Evolutionary conservation across 805 yeast genomes (phyloP), one percentile per base, ranked within the genome.

Genomic region (Geotrichum ghanense): DNA sequence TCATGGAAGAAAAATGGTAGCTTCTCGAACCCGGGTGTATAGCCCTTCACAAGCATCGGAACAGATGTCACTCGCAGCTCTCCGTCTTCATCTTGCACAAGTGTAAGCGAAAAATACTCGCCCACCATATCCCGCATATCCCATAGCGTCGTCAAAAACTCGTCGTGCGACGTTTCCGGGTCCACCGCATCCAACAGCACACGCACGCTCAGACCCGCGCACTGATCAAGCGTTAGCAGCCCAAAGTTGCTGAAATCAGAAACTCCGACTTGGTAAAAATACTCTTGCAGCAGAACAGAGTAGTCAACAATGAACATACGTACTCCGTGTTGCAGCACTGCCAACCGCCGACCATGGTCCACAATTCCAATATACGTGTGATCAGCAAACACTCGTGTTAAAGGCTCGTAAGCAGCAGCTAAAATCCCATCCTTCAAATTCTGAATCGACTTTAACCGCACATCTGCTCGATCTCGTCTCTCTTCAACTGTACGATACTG

Each of bases 191-290:
- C 22, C 21, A 61, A 21, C 41, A 61, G 16, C n/a, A 54, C 48
- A 5, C 12, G 2, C 2, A 2, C 43, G 17, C 24, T 26, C 47
- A 9, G 41, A 10, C 3, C 39, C 40, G 7, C 37, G n/a, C n/a
- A n/a, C n/a, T n/a, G n/a, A 1, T 59, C 62, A 1, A 81, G 60
- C 21, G 61, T 56, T 1, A 81, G 67, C 4, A 60, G 61, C 1
- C 98, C 97, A 64, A 78, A 90, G 57, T 88, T 89, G 40, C 82
- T 75, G 63, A 92, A 87, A 49, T 85, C 86, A 0, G 81, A 65
- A 12, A 92, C 63, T 0, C 83, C 87, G 3, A 83, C 65, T 56
- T 92, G 97, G 62, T 88, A 92, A 56, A 83, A 88, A 47, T 87
- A 68, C 51, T 84, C 86, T 50, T 66, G 63, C 23, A 81, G 69